A percentile compares a stretch with the other conserved stretches of the same genome.
Evolutionary conservation across 2,329 filamentous ascomycete genomes (phyloP).

Genomic region (Aspergillus versicolor): DNA sequence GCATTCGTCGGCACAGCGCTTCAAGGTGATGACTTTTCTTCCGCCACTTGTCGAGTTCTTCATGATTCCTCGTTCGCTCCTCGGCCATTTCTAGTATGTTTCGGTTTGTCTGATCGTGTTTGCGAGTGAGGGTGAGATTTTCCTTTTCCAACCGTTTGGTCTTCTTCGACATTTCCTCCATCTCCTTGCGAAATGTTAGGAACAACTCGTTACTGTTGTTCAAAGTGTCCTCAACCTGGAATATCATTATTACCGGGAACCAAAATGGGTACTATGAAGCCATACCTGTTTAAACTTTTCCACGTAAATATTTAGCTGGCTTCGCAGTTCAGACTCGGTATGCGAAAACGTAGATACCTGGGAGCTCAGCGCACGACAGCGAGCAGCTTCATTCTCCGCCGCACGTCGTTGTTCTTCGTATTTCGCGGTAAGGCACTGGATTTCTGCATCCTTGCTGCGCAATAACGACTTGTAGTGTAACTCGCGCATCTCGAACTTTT

Average conservation of each 20-base stretch:
- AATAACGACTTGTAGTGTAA: conserved; percentile 90
- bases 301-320: conserved; percentile 96
- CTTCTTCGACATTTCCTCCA: conserved; percentile 99
- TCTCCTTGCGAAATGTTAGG: conserved; percentile 94
- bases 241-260: conserved; percentile 47
- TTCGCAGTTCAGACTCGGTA: conserved; percentile 88
- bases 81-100: conserved; percentile 98
- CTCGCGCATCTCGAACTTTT: conserved; percentile 95
- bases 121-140: conserved; percentile 84
- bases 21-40: conserved; percentile 89
- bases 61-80: conserved; percentile 74
- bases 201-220: conserved; percentile 99
- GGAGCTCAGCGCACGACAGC: conserved; percentile 79
- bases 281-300: conserved; percentile 99
- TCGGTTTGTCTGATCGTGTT: conserved; percentile 88
- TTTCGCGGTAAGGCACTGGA: conserved; percentile 85
- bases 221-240: conserved; percentile 93
- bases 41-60: conserved; percentile 74
- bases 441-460: conserved; percentile 91
- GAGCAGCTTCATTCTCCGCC: conserved; percentile 75
- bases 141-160: conserved; percentile 96
- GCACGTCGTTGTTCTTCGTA: conserved; percentile 87
- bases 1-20: conserved; percentile 93
- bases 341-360: conserved; percentile 96
- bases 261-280: conserved; percentile 23